Percentiles rank a stretch among this genome's conserved stretches.
phyloP scores from a whole-genome alignment of 768 basidiomycete species.

The Hebeloma cylindrosporum region DNA sequence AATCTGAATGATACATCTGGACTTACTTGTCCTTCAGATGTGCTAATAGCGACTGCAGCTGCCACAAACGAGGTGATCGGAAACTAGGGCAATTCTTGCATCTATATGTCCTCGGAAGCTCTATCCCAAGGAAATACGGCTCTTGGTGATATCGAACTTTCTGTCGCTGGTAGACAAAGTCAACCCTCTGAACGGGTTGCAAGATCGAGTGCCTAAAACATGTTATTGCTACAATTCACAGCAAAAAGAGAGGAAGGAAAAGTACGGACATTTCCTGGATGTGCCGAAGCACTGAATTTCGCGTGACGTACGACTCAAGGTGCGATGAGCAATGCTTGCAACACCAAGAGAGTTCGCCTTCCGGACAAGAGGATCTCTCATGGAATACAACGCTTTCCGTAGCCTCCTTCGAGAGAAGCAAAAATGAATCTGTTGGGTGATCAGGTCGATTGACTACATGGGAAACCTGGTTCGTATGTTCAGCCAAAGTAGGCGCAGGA shows the following conservation, averaged over 20 bases:
- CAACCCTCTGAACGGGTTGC: neutral
- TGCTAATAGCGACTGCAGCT: neutral
- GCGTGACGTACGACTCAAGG: neutral
- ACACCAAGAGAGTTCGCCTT: neutral
- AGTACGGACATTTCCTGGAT: neutral
- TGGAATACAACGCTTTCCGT: conserved; percentile 6
- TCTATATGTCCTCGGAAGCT: neutral
- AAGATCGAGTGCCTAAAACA: neutral
- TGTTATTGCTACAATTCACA: too few species aligned
- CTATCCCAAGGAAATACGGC: neutral
- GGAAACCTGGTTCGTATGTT: neutral
- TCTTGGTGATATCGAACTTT: neutral
- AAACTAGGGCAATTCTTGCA: conserved; percentile 1
- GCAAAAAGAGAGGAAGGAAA: too few species aligned
- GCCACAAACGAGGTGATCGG: conserved; percentile 1
- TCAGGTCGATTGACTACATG: neutral
- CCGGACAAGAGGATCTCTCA: neutral
- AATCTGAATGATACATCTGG: neutral
- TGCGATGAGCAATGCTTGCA: conserved; percentile 4
- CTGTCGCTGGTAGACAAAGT: neutral
- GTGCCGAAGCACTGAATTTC: neutral
- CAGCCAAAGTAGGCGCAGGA: neutral
- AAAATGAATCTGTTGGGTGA: conserved; percentile 3
- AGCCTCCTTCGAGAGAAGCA: neutral
- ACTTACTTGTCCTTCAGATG: conserved; percentile 4